Conservation (phyloP, 2,329 filamentous ascomycete genomes). For the Pseudocercospora eumusae region DNA sequence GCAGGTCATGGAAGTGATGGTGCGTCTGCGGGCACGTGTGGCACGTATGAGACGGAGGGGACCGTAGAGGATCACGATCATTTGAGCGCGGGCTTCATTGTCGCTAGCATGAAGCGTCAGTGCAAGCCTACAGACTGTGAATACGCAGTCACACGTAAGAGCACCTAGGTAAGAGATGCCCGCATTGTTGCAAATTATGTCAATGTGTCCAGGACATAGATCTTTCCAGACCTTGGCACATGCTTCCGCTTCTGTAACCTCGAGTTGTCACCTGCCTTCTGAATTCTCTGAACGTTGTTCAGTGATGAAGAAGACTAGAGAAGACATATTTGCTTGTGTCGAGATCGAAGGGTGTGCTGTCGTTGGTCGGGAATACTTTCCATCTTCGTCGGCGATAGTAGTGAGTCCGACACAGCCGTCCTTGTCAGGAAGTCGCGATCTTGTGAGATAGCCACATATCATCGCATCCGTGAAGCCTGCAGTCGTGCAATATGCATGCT, state of each 20-base stretch:
- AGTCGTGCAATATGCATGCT: background rate
- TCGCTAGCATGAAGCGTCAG: slow-evolving; percentile 12
- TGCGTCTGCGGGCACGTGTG: slow-evolving; percentile 20
- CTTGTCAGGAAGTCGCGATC: background rate
- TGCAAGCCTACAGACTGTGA: background rate
- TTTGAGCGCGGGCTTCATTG: slow-evolving; percentile 26
- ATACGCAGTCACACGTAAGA: slow-evolving; percentile 9
- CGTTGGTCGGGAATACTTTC: background rate
- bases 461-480: background rate
- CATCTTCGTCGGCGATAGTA: background rate
- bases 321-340: background rate
- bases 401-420: background rate
- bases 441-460: background rate
- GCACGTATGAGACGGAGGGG: slow-evolving; percentile 27
- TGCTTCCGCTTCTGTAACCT: slow-evolving; percentile 3
- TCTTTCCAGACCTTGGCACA: slow-evolving; percentile 8
- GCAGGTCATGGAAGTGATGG: slow-evolving; percentile 29
- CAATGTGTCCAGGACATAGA: slow-evolving; percentile 13
- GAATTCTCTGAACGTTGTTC: slow-evolving; percentile 19
- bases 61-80: slow-evolving; percentile 32
- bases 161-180: slow-evolving; percentile 14
- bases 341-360: background rate
- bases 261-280: slow-evolving; percentile 19
- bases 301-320: slow-evolving; percentile 24
- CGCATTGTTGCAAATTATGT: slow-evolving; percentile 10